Conservation (phyloP, 148 eudicot genomes). For the Rheum nobile region DNA sequence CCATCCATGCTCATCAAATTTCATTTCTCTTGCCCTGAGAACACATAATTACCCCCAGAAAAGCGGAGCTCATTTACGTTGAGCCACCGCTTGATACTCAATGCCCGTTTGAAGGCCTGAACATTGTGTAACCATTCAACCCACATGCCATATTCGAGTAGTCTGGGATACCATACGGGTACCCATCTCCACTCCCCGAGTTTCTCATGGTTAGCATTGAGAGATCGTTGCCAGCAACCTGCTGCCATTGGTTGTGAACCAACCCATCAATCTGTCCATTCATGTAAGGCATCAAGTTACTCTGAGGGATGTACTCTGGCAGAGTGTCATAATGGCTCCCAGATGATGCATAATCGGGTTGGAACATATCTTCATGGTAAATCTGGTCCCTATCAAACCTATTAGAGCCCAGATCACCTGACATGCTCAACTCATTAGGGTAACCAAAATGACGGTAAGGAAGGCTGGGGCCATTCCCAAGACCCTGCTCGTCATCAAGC, state of each 20-base stretch:
- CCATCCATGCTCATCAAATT: background rate
- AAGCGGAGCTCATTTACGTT: background rate
- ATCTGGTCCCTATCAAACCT: constrained; percentile 46
- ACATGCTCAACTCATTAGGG: constrained; percentile 38
- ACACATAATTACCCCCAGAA: background rate
- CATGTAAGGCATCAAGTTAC: constrained; percentile 29
- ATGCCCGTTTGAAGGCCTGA: constrained; percentile 76
- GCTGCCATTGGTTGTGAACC: constrained; percentile 51
- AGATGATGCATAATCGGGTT: constrained; percentile 17
- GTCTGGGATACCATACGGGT: constrained; percentile 50
- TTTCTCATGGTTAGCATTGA: constrained; percentile 32
- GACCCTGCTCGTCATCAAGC: constrained; percentile 69
- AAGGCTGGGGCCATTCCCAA: constrained; percentile 30
- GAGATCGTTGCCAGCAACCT: constrained; percentile 36
- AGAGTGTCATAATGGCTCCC: constrained; percentile 34
- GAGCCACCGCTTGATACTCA: constrained; percentile 8
- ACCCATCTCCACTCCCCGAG: constrained; percentile 40
- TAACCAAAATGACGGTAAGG: constrained; percentile 41
- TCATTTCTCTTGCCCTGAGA: background rate
- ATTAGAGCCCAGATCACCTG: constrained; percentile 36
- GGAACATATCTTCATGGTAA: constrained; percentile 48
- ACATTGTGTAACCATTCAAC: constrained; percentile 50
- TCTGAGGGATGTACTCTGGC: constrained; percentile 44
- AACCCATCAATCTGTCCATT: constrained; percentile 60
- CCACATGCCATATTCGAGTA: constrained; percentile 48